Evolutionary conservation across 805 yeast genomes (phyloP), one percentile per base, ranked within the genome.

Genomic region (Dipodascopsis uninucleata): DNA sequence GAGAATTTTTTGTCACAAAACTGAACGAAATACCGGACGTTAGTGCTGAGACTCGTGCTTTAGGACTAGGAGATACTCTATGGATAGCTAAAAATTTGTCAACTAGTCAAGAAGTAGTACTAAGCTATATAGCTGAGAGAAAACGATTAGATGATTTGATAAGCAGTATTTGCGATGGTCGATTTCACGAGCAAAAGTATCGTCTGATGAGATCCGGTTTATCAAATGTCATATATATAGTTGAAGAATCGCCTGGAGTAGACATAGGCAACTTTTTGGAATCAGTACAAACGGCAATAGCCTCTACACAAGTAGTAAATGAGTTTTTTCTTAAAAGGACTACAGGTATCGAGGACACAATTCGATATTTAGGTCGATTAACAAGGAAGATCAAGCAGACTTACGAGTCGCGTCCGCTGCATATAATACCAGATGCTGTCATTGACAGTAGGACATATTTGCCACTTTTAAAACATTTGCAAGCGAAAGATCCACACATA

Each of bases 91-190:
- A 74, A 44, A 75, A 87, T 58, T 75, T 68, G 41, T 55, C 48
- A 0, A 75, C 85, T 0, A 72, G 75, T 1, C 73, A 74, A 41
- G 81, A 81, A 43, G 86, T 81, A 3, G 82, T 85, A 0, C 65
- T 93, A 14, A 84, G 90, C 61, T 81, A 78, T 50, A 82, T 93
- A n/a, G 74, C 90, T 36, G 99, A 93, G 67, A 71, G 99, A 29
- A 93, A 93, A 64, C 69, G 96, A 44, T 64, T 89, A 34, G 95
- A 86, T 60, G 99, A 93, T 70, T 72, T 93, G 57, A 83, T 83
- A 0, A 60, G 71, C 26, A 85, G 95, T 40, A 87, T 93, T 36
- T 74, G 76, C 48, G 99, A 93, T 64, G 96, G 96, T 1, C 68
- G 99, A 39, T 88, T 83, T 58, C 71, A 72, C 43, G 98, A 93